Base-by-base conservation (phyloP, 2,329 filamentous ascomycete genomes). In the Aspergillus proliferans region DNA sequence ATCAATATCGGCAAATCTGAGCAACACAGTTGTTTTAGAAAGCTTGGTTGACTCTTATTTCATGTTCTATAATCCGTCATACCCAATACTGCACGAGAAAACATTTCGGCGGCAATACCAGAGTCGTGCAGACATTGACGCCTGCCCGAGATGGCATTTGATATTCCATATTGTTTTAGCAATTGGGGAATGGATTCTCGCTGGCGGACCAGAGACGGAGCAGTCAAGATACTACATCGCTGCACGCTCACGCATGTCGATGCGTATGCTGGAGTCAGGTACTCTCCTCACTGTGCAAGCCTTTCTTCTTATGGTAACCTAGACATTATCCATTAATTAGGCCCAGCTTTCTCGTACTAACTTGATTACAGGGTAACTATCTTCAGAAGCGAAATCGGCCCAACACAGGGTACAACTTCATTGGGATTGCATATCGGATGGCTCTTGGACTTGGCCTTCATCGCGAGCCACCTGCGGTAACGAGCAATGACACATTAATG, bases 391-490 rank as follows among this genome's bases (percentile, higher is more conserved):
- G 72, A 26, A 72, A 78, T 55, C 70, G 73, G 34, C 75, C 76
- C 3, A 79, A 79, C 51, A 75, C 74, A 0, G 74, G 75, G 1
- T 78, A 75, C 52, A 78, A 77, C 52, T 76, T 76, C 46, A 67
- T 76, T n/a, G 76, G 76, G 0, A 66, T 78, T 15, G 76, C 76
- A 0, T 68, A 72, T 15, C 64, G 76, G 21, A 75, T 79, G 69
- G 76, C 76, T 10, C 71, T 77, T 45, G 73, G 75, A 0, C 58
- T 79, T 4, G 75, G 76, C 0, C 63, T 79, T 3, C 75, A 78
- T 52, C 71, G 72, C n/a, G 75, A 78, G 18, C 48, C 45, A 5
- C 36, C 50, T 3, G 18, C 40, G 6, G 44, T 15, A 28, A 40
- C 36, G 18, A 47, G 43, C 49, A 24, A 3, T 43, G 52, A 53